Conservation (phyloP, 495 filamentous ascomycete species). For the Talaromyces ruber region DNA sequence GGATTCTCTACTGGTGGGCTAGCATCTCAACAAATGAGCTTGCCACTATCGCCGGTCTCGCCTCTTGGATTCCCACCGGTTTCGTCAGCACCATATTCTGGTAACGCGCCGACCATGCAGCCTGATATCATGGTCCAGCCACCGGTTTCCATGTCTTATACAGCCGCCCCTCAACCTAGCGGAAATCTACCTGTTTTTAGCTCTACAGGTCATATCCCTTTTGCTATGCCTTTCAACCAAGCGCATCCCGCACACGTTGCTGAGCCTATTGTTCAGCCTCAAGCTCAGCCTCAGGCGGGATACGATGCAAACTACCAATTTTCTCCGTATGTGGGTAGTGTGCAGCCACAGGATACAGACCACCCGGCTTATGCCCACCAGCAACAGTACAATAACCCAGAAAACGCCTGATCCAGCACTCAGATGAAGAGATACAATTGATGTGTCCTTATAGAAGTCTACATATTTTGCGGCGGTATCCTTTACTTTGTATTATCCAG, state of each 20-base stretch:
- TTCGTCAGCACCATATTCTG: conserved; percentile 10
- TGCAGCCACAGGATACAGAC: background rate
- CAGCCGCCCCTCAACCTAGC: conserved; percentile 15
- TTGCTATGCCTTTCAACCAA: conserved; percentile 16
- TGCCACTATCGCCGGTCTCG: background rate
- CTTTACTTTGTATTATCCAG: background rate
- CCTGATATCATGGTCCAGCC: conserved; percentile 17
- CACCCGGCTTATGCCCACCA: background rate
- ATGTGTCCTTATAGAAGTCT: background rate
- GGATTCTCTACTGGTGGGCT: background rate
- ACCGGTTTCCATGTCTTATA: conserved; percentile 19
- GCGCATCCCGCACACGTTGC: background rate
- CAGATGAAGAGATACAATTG: background rate
- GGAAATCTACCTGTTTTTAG: conserved; percentile 44
- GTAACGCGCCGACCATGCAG: conserved; percentile 2
- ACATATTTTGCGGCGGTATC: background rate
- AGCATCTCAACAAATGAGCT: background rate
- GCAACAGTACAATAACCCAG: background rate
- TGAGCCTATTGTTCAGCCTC: background rate
- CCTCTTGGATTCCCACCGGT: conserved; percentile 13
- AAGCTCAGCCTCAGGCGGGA: background rate
- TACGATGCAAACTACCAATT: background rate
- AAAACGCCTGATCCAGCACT: background rate
- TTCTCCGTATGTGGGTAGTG: background rate
- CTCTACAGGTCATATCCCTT: conserved; percentile 41